Evolutionary conservation across 176 grass and related monocot genomes (phyloP).

Genomic region (Rhipidocladum racemiflorum): DNA sequence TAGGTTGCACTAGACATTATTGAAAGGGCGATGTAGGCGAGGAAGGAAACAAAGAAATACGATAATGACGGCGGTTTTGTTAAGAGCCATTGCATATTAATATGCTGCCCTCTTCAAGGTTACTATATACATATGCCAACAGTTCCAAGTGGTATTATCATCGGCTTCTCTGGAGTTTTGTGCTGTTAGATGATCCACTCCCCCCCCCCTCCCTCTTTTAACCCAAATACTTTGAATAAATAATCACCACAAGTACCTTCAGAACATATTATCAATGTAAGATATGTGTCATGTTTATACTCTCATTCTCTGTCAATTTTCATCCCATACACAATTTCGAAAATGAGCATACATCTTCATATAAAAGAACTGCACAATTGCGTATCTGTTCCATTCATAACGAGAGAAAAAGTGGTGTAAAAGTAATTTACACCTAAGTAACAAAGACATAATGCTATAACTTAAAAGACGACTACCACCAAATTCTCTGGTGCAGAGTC

Average conservation of each 20-base stretch:
- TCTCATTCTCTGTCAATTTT: background rate
- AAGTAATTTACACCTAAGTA: background rate
- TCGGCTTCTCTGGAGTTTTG: background rate
- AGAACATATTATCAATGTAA: background rate
- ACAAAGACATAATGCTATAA: background rate
- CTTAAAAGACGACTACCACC: background rate
- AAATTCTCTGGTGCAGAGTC: background rate
- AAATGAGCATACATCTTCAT: background rate
- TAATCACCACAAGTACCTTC: background rate
- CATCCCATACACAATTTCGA: background rate
- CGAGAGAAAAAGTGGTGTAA: background rate
- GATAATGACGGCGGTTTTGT: background rate
- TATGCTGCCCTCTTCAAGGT: background rate
- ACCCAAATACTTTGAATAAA: background rate
- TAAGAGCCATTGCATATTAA: background rate
- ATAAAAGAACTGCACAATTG: background rate
- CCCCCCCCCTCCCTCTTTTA: background rate
- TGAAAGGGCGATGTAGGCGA: background rate
- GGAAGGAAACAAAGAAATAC: background rate
- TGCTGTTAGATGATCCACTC: background rate
- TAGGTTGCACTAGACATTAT: background rate
- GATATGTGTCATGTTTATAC: background rate
- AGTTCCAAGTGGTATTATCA: background rate
- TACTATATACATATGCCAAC: background rate
- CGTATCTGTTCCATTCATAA: background rate